A percentile compares a stretch with the other conserved stretches of the same genome.
phyloP scores from a whole-genome alignment of 2,329 filamentous ascomycete genomes.

The Neonectria sp. region DNA sequence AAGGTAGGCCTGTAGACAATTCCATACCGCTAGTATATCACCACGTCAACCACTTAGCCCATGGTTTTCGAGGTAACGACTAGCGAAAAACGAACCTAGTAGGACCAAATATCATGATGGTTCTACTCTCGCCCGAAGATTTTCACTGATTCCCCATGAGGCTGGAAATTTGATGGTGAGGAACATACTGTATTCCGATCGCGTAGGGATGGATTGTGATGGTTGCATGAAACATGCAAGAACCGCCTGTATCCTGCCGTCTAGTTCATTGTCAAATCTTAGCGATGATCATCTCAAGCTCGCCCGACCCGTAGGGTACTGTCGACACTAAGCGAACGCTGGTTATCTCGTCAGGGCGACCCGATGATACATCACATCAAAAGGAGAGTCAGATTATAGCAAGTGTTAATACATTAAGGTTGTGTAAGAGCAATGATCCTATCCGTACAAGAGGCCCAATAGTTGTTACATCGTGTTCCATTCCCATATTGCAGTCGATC shows the following conservation, averaged over 20 bases:
- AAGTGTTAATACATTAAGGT: slow-evolving; percentile 7
- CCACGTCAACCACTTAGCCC: slow-evolving; percentile 79
- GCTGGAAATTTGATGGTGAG: slow-evolving; percentile 89
- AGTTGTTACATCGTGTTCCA: slow-evolving; percentile 15
- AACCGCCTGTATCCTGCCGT: neutral
- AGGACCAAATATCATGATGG: slow-evolving; percentile 64
- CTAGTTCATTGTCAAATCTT: neutral
- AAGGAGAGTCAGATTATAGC: neutral
- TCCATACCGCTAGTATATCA: slow-evolving; percentile 83
- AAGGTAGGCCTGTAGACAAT: slow-evolving; percentile 43
- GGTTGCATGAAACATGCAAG: neutral
- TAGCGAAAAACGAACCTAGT: slow-evolving; percentile 83
- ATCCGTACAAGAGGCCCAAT: slow-evolving; percentile 22
- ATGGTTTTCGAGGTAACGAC: slow-evolving; percentile 94
- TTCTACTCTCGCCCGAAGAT: slow-evolving; percentile 84
- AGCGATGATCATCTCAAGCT: too few species aligned
- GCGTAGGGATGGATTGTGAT: neutral
- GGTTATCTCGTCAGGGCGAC: neutral
- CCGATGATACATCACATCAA: neutral
- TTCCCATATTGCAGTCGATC: neutral
- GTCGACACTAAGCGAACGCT: neutral
- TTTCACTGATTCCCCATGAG: slow-evolving; percentile 77
- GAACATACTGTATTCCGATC: slow-evolving; percentile 66
- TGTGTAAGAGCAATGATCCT: slow-evolving; percentile 17
- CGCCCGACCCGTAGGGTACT: neutral